Evolutionary conservation across 2,329 filamentous ascomycete species (phyloP), one percentile per base, ranked within the genome.

Genomic region (Lachnellula occidentalis): DNA sequence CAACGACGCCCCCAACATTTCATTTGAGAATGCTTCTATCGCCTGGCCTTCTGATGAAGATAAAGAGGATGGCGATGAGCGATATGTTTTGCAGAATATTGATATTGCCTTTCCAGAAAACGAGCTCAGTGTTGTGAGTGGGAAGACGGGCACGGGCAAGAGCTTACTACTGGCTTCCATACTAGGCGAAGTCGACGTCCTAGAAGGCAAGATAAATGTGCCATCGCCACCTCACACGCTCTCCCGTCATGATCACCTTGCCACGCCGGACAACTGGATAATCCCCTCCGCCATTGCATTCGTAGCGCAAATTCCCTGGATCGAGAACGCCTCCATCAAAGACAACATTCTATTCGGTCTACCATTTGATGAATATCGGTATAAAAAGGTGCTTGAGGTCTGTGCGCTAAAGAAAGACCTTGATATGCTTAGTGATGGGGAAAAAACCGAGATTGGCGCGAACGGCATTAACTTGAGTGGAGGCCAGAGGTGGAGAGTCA

Each of bases 401-500:
- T 94, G 88, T 57, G 88, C 88, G 0, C 68, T 95, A 43, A 78
- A 79, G 50, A 89, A 89, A 65, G 90, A 95, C 62, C 73, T 95
- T 34, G 80, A 85, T 15, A 89, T 90, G 74, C 76, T 95, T 15
- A 74, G 81, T 0, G 87, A 92, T 65, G 89, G 89, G 4, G 88
- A 94, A 62, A 72, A 81, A 46, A 95, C 90, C 0, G 87, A 92
- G 64, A 88, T 95, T 50, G 90, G 90, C 11, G 87, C 88, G 2
- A 92, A 92, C 58, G 90, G 90, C 6, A 88, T 94, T 62, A 92
- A 92, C 62, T 74, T 95, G 6, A 90, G 86, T 58, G 90, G 90
- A 58, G 90, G 90, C 0, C 90, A 95, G 70, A 84, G 88, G 65
- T 92, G 89, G 87, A 81, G 90, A 50, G 79, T 94, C 34, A 89